Percentiles rank a stretch among this genome's conserved stretches.
phyloP scores from a whole-genome alignment of 2,329 filamentous ascomycete species.

The Claviceps sorghi region DNA sequence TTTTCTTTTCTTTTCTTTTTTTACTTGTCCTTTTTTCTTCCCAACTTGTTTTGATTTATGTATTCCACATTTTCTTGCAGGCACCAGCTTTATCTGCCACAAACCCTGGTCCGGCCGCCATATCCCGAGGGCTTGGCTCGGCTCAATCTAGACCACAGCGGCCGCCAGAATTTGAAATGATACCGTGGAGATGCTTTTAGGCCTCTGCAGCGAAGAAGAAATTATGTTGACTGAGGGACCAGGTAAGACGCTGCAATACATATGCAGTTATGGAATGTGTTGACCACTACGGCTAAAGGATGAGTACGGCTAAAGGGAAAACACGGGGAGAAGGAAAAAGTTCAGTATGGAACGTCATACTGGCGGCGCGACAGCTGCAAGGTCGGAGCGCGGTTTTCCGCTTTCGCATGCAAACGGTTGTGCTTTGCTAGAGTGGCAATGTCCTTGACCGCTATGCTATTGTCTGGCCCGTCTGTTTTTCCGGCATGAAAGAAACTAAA shows the following conservation, averaged over 20 bases:
- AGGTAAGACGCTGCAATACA: background rate
- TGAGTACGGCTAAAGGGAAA: background rate
- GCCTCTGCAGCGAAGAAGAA: background rate
- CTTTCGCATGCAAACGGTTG: background rate
- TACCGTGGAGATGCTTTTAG: background rate
- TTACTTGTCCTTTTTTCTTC: background rate
- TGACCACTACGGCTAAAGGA: background rate
- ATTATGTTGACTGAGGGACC: background rate
- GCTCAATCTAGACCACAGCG: background rate
- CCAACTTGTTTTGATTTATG: background rate
- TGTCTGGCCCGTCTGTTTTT: background rate
- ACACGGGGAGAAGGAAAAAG: background rate
- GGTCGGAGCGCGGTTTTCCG: background rate
- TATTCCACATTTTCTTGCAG: background rate
- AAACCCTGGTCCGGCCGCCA: background rate
- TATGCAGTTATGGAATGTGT: background rate
- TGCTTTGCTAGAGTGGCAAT: background rate
- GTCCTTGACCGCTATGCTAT: background rate
- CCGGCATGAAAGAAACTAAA: background rate
- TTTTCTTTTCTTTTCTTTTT: background rate
- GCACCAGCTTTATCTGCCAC: background rate
- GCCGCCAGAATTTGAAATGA: background rate
- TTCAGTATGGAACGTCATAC: background rate
- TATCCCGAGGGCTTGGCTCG: slow-evolving; percentile 1
- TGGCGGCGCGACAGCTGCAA: background rate